Evolutionary conservation across 202 grass and related monocot species (phyloP).

Genomic region (Saccharum hybrid): DNA sequence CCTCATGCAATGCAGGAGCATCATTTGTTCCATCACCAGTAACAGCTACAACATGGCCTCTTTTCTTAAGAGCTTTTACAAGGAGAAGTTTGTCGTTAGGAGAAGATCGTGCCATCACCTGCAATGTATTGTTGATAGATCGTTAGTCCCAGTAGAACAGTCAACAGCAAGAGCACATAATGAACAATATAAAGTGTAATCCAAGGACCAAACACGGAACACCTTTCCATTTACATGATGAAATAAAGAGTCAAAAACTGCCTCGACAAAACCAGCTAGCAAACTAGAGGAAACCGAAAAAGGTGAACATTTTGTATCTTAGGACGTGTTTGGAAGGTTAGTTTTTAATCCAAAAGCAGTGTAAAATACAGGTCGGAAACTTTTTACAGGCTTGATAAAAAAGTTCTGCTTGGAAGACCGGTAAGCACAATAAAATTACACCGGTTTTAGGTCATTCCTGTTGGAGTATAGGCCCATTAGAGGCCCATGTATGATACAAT

Average conservation of each 20-base stretch:
- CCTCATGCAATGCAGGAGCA: slow-evolving; percentile 84
- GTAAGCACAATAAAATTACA: too few species aligned
- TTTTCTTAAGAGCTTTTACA: slow-evolving; percentile 78
- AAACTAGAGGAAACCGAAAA: slow-evolving; percentile 25
- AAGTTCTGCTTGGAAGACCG: too few species aligned
- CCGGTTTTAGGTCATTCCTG: too few species aligned
- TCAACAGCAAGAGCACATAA: slow-evolving; percentile 33
- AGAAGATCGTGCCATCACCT: slow-evolving; percentile 94
- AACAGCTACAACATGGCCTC: slow-evolving; percentile 72
- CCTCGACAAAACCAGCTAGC: slow-evolving; percentile 18
- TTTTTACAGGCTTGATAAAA: too few species aligned
- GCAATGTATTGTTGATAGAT: slow-evolving; percentile 35
- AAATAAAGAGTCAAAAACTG: slow-evolving; percentile 26
- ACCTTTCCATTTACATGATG: slow-evolving; percentile 31
- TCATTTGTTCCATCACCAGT: slow-evolving; percentile 95
- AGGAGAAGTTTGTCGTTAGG: slow-evolving; percentile 82
- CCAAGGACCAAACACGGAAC: not conserved
- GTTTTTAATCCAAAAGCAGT: too few species aligned
- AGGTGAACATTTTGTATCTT: slow-evolving; percentile 12
- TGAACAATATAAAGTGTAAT: slow-evolving; percentile 27
- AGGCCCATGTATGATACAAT: too few species aligned
- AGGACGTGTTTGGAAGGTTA: too few species aligned
- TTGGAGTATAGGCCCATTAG: too few species aligned
- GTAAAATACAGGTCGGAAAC: too few species aligned
- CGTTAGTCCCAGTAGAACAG: slow-evolving; percentile 30